Percentiles rank a stretch among this genome's conserved stretches.
Evolutionary conservation across 495 filamentous ascomycete genomes (phyloP).

Genomic region (Daldinia grandis): DNA sequence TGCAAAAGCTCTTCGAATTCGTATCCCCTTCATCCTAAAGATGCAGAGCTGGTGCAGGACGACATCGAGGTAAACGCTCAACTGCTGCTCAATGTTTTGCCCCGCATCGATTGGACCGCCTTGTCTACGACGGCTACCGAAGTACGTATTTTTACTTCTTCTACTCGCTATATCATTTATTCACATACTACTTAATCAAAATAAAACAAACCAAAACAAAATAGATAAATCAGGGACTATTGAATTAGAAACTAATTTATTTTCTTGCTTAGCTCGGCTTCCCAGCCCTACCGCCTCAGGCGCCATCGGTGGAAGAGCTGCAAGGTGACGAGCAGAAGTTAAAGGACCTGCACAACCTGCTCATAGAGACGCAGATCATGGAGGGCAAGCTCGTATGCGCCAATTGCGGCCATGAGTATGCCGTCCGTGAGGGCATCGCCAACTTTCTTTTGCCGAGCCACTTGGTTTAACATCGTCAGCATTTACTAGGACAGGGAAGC

Average conservation of each 20-base stretch:
- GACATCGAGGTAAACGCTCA: slow-evolving; percentile 80
- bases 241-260: neutral
- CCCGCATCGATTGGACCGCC: slow-evolving; percentile 87
- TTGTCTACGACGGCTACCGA: slow-evolving; percentile 78
- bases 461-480: slow-evolving; percentile 63
- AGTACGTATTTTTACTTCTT: slow-evolving; percentile 60
- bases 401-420: slow-evolving; percentile 91
- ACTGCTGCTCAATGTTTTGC: slow-evolving; percentile 82
- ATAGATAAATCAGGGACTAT: no score
- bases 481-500: neutral
- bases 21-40: slow-evolving; percentile 89
- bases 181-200: no score
- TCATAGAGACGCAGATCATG: slow-evolving; percentile 88
- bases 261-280: slow-evolving; percentile 68
- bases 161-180: neutral
- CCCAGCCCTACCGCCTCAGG: slow-evolving; percentile 70
- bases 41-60: slow-evolving; percentile 85
- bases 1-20: slow-evolving; percentile 81
- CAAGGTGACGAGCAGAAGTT: slow-evolving; percentile 70
- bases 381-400: slow-evolving; percentile 91
- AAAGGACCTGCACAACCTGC: slow-evolving; percentile 78
- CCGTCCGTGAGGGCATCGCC: slow-evolving; percentile 91
- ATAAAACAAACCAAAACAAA: no score
- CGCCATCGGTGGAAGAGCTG: slow-evolving; percentile 67
- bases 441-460: slow-evolving; percentile 96